Conservation (phyloP, 1,284 basidiomycete genomes). For the Kalmanozyma brasiliensis region DNA sequence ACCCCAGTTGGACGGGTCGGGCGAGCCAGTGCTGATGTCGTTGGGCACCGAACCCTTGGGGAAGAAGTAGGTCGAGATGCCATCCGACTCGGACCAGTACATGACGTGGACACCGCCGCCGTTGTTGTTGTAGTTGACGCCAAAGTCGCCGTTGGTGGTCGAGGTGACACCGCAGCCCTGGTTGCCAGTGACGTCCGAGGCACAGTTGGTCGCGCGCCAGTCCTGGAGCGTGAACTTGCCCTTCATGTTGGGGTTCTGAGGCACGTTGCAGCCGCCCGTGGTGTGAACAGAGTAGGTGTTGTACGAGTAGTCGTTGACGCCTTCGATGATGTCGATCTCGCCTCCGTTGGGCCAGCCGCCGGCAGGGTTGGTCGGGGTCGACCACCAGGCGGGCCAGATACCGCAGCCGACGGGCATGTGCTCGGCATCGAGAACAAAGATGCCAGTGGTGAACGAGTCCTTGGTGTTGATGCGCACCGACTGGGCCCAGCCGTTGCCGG, state of each 20-base stretch:
- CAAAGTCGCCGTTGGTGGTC: constrained; percentile 70
- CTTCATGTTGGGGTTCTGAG: constrained; percentile 26
- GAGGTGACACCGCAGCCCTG: constrained; percentile 76
- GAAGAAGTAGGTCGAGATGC: constrained; percentile 74
- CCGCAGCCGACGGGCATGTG: constrained; percentile 60
- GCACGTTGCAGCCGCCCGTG: constrained; percentile 39
- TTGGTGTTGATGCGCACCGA: constrained; percentile 56
- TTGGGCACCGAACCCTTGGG: constrained; percentile 70
- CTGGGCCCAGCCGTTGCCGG: constrained; percentile 37
- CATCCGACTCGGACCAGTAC: constrained; percentile 54
- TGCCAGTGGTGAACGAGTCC: constrained; percentile 51
- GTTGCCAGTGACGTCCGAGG: constrained; percentile 73
- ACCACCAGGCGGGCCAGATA: constrained; percentile 66
- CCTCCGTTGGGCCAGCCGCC: constrained; percentile 59
- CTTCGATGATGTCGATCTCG: constrained; percentile 64
- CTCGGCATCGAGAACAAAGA: constrained; percentile 55
- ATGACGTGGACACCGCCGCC: constrained; percentile 73
- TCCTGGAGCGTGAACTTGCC: constrained; percentile 39
- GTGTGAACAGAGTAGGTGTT: constrained; percentile 60
- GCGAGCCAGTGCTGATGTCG: constrained; percentile 67
- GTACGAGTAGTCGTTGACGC: constrained; percentile 52
- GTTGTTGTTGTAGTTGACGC: constrained; percentile 73
- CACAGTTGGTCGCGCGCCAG: constrained; percentile 72
- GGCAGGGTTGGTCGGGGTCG: constrained; percentile 35
- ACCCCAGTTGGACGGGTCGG: constrained; percentile 70